Evolutionary conservation across 345 rosid species (phyloP).

Genomic region (Eutrema japonicum): DNA sequence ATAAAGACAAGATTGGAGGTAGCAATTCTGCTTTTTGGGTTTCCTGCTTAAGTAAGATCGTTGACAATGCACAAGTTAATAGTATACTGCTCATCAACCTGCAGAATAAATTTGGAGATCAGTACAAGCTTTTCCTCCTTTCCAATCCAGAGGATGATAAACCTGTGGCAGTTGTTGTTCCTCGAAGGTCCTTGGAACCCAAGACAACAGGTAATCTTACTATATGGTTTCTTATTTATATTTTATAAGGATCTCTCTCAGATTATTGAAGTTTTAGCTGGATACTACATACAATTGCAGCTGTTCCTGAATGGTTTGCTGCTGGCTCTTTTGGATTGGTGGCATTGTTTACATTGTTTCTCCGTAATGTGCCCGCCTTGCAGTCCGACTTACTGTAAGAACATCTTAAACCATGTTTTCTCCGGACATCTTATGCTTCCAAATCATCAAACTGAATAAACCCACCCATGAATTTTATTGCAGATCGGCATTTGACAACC

Average conservation of each 20-base stretch:
- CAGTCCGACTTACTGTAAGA: slow-evolving; percentile 85
- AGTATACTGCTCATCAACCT: slow-evolving; percentile 16
- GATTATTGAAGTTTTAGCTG: slow-evolving; percentile 1
- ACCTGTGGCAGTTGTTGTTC: slow-evolving; percentile 96
- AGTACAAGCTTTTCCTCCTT: slow-evolving; percentile 85
- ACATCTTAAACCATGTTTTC: slow-evolving; percentile 31
- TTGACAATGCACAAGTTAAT: slow-evolving; percentile 1
- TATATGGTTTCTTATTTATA: slow-evolving; percentile 4
- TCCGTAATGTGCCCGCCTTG: slow-evolving; percentile 85
- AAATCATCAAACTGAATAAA: slow-evolving; percentile 3
- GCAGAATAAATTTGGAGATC: slow-evolving; percentile 83
- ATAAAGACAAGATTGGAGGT: slow-evolving; percentile 78
- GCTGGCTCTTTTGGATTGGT: slow-evolving; percentile 91
- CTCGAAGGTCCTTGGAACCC: slow-evolving; percentile 75
- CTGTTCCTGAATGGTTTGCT: slow-evolving; percentile 97
- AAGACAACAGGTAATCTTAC: slow-evolving; percentile 66
- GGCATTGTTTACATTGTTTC: slow-evolving; percentile 79
- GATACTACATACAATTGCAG: slow-evolving; percentile 50
- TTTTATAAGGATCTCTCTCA: slow-evolving; percentile 6
- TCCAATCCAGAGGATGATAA: slow-evolving; percentile 93
- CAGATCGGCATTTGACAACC: slow-evolving; percentile 86
- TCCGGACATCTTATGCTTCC: slow-evolving; percentile 11
- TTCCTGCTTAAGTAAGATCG: slow-evolving; percentile 1
- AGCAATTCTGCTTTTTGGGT: neutral
- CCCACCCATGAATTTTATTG: slow-evolving; percentile 17